Percentiles rank a stretch among this genome's conserved stretches.
phyloP scores from a whole-genome alignment of 306 rosid species.

The Prunus salicina region DNA sequence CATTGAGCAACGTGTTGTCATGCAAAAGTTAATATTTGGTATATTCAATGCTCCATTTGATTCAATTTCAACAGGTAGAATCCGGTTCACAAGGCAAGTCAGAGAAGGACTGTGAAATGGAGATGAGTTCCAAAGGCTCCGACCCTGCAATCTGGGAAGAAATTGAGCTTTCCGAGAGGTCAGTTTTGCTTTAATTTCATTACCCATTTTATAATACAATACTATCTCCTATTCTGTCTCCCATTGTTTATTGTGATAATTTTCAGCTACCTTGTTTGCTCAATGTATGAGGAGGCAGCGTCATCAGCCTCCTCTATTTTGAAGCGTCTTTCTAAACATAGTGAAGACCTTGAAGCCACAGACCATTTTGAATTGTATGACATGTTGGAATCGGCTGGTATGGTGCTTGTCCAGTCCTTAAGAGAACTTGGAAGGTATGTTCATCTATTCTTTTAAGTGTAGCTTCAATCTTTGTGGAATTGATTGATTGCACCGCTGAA shows the following conservation, averaged over 20 bases:
- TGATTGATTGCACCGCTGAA: too few species aligned
- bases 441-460: background rate
- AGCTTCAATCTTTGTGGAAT: background rate
- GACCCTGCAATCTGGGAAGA: constrained; percentile 45
- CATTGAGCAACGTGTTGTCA: too few species aligned
- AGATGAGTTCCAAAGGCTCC: background rate
- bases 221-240: too few species aligned
- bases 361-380: constrained; percentile 36
- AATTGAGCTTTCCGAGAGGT: constrained; percentile 82
- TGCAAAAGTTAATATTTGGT: too few species aligned
- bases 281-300: constrained; percentile 66
- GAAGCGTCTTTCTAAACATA: constrained; percentile 30
- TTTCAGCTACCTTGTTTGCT: constrained; percentile 73
- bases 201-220: too few species aligned
- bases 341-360: background rate
- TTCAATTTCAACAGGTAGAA: too few species aligned
- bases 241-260: background rate
- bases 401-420: constrained; percentile 77
- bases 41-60: too few species aligned
- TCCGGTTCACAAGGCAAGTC: too few species aligned
- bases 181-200: background rate
- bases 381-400: constrained; percentile 60
- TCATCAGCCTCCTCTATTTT: constrained; percentile 59
- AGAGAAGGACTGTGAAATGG: too few species aligned
- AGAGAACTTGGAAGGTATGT: constrained; percentile 53